These are phyloP conservation scores for Grammothele lineata DNA, from an alignment of 768 basidiomycete species.

Conservation along the genomic window DNA sequence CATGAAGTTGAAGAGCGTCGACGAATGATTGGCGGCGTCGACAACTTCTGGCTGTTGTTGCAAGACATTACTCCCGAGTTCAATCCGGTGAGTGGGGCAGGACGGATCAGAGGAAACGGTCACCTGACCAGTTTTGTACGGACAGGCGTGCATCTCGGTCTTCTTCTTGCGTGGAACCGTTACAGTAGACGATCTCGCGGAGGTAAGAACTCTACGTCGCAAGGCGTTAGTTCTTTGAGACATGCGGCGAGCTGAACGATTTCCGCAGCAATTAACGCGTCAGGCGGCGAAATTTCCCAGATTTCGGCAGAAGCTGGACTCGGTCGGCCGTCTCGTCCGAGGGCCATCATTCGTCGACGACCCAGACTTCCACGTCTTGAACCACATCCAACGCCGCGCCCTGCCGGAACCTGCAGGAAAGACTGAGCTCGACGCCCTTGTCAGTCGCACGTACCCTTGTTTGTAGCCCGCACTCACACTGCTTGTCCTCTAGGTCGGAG, in stretches of 20 bases:
- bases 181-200: slow-evolving; percentile 5
- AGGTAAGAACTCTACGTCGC: background rate
- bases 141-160: slow-evolving; percentile 10
- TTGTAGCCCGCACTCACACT: background rate
- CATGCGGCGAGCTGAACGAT: background rate
- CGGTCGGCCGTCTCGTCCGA: slow-evolving; percentile 16
- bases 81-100: slow-evolving; percentile 16
- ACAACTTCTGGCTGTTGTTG: slow-evolving; percentile 21
- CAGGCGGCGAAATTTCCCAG: slow-evolving; percentile 18
- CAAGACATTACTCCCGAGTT: slow-evolving; percentile 19
- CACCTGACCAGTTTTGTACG: no score
- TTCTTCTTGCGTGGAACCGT: slow-evolving; percentile 5
- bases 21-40: slow-evolving; percentile 21
- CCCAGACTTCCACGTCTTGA: slow-evolving; percentile 15
- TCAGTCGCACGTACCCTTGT: no score
- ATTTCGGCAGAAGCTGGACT: slow-evolving; percentile 16
- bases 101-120: no score
- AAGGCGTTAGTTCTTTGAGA: no score
- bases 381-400: slow-evolving; percentile 13
- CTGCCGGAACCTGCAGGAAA: slow-evolving; percentile 21
- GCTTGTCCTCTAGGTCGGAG: slow-evolving; percentile 13
- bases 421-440: slow-evolving; percentile 18
- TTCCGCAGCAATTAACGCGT: slow-evolving; percentile 1
- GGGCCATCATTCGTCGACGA: slow-evolving; percentile 21
- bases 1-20: slow-evolving; percentile 14